Percentiles rank a stretch among this genome's conserved stretches.
phyloP scores from a whole-genome alignment of 2,329 filamentous ascomycete genomes.

The Podosphaera leucotricha region DNA sequence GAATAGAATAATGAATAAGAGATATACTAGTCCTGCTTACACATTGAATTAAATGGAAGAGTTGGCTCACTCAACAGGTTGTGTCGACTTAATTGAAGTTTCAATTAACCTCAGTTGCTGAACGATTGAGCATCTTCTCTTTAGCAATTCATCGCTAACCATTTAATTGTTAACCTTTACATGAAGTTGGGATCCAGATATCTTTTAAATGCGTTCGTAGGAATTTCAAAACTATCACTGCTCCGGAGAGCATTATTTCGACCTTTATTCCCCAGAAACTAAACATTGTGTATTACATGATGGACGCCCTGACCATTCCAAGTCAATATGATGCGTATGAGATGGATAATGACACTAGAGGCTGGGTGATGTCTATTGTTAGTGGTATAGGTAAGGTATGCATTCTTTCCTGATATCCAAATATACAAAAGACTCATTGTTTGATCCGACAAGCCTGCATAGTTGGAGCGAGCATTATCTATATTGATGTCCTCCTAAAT shows the following conservation, averaged over 20 bases:
- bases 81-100: no score
- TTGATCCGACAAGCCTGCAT: conserved; percentile 27
- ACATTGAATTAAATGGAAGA: no score
- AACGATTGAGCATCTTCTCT: no score
- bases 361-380: conserved; percentile 81
- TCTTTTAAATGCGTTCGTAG: neutral
- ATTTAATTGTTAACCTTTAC: no score
- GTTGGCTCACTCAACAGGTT: no score
- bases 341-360: conserved; percentile 59
- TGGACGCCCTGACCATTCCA: neutral
- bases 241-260: neutral
- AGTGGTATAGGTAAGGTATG: conserved; percentile 40
- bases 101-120: no score
- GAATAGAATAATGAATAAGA: no score
- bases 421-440: conserved; percentile 2
- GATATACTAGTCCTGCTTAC: no score
- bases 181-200: no score
- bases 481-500: conserved; percentile 55
- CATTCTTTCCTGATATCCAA: conserved; percentile 1
- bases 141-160: no score
- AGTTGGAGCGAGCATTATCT: conserved; percentile 64
- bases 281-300: neutral
- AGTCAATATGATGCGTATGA: neutral
- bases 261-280: neutral
- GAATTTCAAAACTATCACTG: neutral